phyloP scores from a whole-genome alignment of 108 stramenopile genomes.

The Skeletonema menzelii region DNA sequence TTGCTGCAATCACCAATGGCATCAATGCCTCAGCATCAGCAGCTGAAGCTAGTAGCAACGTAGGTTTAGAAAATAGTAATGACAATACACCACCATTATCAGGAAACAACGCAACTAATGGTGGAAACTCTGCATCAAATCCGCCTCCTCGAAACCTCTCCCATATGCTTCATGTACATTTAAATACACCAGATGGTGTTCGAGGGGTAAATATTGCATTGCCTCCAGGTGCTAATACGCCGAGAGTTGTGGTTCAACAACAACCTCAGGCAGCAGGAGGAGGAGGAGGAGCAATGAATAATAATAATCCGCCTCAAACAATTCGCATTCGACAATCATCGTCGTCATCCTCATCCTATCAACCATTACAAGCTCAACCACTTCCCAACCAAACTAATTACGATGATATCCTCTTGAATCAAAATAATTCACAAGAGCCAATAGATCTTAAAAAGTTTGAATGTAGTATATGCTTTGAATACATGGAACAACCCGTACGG shows the following conservation, averaged over 20 bases:
- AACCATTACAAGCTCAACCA: not conserved
- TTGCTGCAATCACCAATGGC: not conserved
- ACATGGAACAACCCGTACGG: not conserved
- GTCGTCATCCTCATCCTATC: not conserved
- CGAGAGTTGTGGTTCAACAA: not conserved
- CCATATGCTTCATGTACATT: not conserved
- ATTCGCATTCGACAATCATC: not conserved
- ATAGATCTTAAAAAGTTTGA: constrained; percentile 1
- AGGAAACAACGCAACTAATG: not conserved
- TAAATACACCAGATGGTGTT: not conserved
- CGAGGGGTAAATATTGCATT: not conserved
- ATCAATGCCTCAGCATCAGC: too few relatives aligned
- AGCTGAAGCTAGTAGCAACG: not conserved
- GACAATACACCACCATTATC: not conserved
- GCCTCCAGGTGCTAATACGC: not conserved
- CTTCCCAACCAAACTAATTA: not conserved
- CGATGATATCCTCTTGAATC: not conserved
- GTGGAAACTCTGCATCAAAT: not conserved
- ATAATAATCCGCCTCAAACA: not conserved
- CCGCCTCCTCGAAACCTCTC: not conserved
- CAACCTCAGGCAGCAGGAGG: not conserved
- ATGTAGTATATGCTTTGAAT: constrained; percentile 2
- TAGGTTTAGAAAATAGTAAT: too few relatives aligned
- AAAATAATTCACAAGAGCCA: not conserved
- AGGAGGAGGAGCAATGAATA: not conserved